These are phyloP conservation scores for Apiospora phragmitis DNA, from an alignment of 2,329 filamentous ascomycete genomes.

Conservation along the genomic window DNA sequence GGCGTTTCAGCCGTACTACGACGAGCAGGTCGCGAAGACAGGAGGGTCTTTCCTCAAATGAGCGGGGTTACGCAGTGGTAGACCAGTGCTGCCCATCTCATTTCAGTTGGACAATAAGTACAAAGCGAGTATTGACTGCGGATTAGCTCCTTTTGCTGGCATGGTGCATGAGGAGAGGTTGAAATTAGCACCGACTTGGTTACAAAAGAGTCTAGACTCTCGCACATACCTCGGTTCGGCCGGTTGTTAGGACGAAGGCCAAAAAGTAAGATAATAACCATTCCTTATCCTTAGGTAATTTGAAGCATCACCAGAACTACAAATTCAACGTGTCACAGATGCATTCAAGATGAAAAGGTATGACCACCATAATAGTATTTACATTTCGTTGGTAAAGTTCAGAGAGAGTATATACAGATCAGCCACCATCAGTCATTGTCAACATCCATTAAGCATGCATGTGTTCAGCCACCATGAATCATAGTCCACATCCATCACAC, in stretches of 20 bases:
- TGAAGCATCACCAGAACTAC: too few species aligned
- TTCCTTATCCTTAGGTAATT: too few species aligned
- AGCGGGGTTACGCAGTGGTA: not conserved
- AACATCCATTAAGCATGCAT: not conserved
- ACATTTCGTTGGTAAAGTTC: not conserved
- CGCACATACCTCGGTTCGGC: not conserved
- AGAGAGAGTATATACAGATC: not conserved
- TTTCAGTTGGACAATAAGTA: too few species aligned
- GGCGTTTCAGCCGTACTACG: conserved; percentile 21
- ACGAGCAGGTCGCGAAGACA: conserved; percentile 15
- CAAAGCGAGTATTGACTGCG: not conserved
- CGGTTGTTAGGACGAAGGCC: not conserved
- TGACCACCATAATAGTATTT: conserved; percentile 1
- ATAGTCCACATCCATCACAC: not conserved
- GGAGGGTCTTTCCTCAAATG: not conserved
- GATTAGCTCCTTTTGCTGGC: too few species aligned
- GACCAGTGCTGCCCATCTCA: too few species aligned
- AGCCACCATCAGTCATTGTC: not conserved
- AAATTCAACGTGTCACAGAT: not conserved
- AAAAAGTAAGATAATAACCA: not conserved
- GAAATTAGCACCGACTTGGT: not conserved
- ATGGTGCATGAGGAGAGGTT: not conserved
- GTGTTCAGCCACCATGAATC: not conserved
- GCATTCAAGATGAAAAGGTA: not conserved
- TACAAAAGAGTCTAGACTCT: not conserved